These are phyloP conservation scores for Discostella stelligera DNA, from an alignment of 352 stramenopile species.

Conservation along the genomic window DNA sequence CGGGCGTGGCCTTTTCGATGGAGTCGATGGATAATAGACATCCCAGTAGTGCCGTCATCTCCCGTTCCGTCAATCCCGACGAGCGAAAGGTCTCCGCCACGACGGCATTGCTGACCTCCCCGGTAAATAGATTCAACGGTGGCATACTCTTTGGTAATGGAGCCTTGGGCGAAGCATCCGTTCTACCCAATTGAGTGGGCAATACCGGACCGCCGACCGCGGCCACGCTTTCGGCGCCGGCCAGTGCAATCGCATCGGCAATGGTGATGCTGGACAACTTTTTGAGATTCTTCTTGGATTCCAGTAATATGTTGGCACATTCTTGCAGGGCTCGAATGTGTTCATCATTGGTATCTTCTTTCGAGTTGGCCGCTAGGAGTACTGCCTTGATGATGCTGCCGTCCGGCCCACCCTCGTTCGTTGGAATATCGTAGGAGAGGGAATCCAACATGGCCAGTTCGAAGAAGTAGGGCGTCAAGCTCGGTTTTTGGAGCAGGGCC, in stretches of 20 bases:
- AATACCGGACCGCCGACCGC: slow-evolving; percentile 77
- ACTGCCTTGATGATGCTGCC: slow-evolving; percentile 67
- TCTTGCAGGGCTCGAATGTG: slow-evolving; percentile 62
- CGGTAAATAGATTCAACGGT: slow-evolving; percentile 69
- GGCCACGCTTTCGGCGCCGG: slow-evolving; percentile 69
- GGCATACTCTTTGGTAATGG: slow-evolving; percentile 47
- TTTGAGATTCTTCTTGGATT: slow-evolving; percentile 74
- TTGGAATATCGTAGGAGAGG: slow-evolving; percentile 67
- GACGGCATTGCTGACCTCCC: slow-evolving; percentile 38
- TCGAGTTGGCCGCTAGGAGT: slow-evolving; percentile 37
- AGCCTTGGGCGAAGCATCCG: slow-evolving; percentile 51
- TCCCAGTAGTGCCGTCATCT: slow-evolving; percentile 77
- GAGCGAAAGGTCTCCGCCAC: slow-evolving; percentile 60
- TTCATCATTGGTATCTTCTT: slow-evolving; percentile 25
- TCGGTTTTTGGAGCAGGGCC: slow-evolving; percentile 75
- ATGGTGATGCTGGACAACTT: slow-evolving; percentile 77
- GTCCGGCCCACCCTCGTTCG: slow-evolving; percentile 72
- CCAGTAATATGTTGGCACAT: slow-evolving; percentile 59
- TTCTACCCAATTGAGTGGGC: slow-evolving; percentile 71
- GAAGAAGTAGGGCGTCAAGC: slow-evolving; percentile 72
- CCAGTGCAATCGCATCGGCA: slow-evolving; percentile 75
- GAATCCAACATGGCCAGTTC: slow-evolving; percentile 72
- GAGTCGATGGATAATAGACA: slow-evolving; percentile 68
- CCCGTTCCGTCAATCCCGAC: slow-evolving; percentile 77
- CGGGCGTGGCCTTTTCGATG: slow-evolving; percentile 66